phyloP scores from a whole-genome alignment of 2,329 filamentous ascomycete species.

The Trichoderma oligosporum region DNA sequence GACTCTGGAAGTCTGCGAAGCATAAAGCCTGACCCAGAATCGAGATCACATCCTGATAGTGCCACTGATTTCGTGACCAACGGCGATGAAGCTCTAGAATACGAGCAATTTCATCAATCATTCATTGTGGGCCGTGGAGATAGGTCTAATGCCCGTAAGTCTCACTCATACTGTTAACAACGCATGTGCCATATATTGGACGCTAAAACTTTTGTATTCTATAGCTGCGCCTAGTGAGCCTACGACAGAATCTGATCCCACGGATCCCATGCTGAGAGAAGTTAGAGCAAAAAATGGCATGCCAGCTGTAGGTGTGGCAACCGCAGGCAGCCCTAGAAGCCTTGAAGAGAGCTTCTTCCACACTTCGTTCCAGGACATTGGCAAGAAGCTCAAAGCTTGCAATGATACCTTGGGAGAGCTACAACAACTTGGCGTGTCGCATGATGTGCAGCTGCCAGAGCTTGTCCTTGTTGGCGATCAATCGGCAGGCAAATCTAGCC shows the following conservation, averaged over 20 bases:
- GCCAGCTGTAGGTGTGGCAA: background rate
- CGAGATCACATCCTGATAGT: constrained; percentile 17
- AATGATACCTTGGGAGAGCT: constrained; percentile 66
- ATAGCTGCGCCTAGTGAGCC: constrained; percentile 39
- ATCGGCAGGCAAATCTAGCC: constrained; percentile 73
- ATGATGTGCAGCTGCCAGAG: constrained; percentile 68
- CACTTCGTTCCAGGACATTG: constrained; percentile 51
- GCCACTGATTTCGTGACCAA: constrained; percentile 19
- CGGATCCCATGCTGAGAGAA: constrained; percentile 35
- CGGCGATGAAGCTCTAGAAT: constrained; percentile 22
- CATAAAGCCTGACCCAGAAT: constrained; percentile 31
- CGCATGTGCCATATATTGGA: background rate
- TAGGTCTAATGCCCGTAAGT: constrained; percentile 41
- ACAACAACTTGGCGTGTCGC: constrained; percentile 67
- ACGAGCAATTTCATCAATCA: constrained; percentile 24
- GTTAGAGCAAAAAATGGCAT: constrained; percentile 32
- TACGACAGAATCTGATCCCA: constrained; percentile 28
- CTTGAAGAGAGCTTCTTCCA: constrained; percentile 41
- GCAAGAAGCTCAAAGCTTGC: constrained; percentile 59
- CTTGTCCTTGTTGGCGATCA: constrained; percentile 84
- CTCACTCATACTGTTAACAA: background rate
- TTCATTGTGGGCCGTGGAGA: constrained; percentile 28
- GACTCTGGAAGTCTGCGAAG: constrained; percentile 1
- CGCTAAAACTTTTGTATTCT: constrained; percentile 6
- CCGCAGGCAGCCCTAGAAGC: constrained; percentile 26